Evolutionary conservation across 768 basidiomycete genomes (phyloP).

Genomic region (Royoungia palumana): DNA sequence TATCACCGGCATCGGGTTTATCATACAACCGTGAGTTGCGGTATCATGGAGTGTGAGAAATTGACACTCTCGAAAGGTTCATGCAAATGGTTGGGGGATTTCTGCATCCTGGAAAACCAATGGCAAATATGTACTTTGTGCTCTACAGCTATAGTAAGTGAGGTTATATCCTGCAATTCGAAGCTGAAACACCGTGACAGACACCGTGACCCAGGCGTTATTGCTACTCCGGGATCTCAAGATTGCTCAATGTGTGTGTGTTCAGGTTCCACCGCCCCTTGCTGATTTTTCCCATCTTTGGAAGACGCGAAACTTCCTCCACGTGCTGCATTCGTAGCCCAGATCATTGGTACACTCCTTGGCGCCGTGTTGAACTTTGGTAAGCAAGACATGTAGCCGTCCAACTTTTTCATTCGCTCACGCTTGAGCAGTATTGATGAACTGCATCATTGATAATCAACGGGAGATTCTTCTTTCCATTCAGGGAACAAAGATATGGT

Average conservation of each 20-base stretch:
- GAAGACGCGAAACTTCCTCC: conserved; percentile 59
- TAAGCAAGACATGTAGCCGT: conserved; percentile 46
- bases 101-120: conserved; percentile 37
- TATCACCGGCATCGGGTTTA: conserved; percentile 38
- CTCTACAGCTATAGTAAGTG: conserved; percentile 50
- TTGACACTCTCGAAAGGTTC: conserved; percentile 18
- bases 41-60: background rate
- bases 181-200: conserved; percentile 35
- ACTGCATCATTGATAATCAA: conserved; percentile 51
- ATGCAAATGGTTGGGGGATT: conserved; percentile 38
- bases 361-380: conserved; percentile 41
- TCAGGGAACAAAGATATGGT: conserved; percentile 45
- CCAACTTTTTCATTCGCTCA: conserved; percentile 42
- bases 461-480: conserved; percentile 51
- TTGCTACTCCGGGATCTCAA: conserved; percentile 58
- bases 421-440: conserved; percentile 42
- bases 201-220: conserved; percentile 48
- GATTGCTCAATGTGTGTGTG: conserved; percentile 31
- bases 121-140: conserved; percentile 43
- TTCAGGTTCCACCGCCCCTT: conserved; percentile 6
- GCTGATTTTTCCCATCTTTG: conserved; percentile 36
- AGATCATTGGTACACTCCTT: conserved; percentile 37
- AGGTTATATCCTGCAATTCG: conserved; percentile 28
- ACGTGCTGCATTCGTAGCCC: conserved; percentile 60
- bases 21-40: conserved; percentile 24